These are phyloP conservation scores for Amanita muscaria DNA, from an alignment of 768 basidiomycete genomes.

Conservation along the genomic window DNA sequence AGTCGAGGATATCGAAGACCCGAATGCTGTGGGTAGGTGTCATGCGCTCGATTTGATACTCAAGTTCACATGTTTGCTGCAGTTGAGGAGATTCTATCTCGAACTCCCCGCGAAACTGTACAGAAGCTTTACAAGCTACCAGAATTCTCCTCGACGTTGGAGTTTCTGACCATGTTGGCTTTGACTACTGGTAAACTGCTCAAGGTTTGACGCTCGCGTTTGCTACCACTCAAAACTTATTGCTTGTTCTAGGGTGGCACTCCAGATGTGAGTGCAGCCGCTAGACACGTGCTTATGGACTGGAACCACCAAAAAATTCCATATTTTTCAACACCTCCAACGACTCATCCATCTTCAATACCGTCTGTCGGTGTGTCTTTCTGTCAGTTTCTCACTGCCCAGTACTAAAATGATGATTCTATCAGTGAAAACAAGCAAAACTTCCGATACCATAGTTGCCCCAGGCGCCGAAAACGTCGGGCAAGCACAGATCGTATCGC, in stretches of 20 bases:
- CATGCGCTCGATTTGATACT: not conserved
- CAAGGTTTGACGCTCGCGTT: slow-evolving; percentile 56
- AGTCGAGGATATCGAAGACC: slow-evolving; percentile 89
- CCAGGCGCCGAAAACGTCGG: too few relatives aligned
- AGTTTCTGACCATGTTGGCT: slow-evolving; percentile 88
- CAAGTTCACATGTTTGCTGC: too few relatives aligned
- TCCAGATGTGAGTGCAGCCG: slow-evolving; percentile 77
- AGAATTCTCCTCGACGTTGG: slow-evolving; percentile 56
- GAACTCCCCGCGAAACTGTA: slow-evolving; percentile 64
- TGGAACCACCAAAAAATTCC: slow-evolving; percentile 98
- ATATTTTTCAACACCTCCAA: slow-evolving; percentile 76
- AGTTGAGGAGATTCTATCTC: slow-evolving; percentile 82
- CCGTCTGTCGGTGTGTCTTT: slow-evolving; percentile 41
- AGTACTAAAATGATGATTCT: too few relatives aligned
- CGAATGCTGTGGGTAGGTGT: slow-evolving; percentile 69
- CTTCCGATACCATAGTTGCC: slow-evolving; percentile 44
- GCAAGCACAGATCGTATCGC: slow-evolving; percentile 66
- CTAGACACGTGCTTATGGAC: slow-evolving; percentile 75
- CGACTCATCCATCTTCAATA: slow-evolving; percentile 67
- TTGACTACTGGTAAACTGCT: slow-evolving; percentile 76
- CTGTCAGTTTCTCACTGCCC: not conserved
- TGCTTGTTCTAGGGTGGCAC: slow-evolving; percentile 62
- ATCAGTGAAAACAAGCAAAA: slow-evolving; percentile 18
- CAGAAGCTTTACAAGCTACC: slow-evolving; percentile 84
- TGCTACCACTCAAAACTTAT: not conserved